A percentile compares a stretch with the other conserved stretches of the same genome.
phyloP scores from a whole-genome alignment of 2,329 filamentous ascomycete species.

The Penicillium sp. region DNA sequence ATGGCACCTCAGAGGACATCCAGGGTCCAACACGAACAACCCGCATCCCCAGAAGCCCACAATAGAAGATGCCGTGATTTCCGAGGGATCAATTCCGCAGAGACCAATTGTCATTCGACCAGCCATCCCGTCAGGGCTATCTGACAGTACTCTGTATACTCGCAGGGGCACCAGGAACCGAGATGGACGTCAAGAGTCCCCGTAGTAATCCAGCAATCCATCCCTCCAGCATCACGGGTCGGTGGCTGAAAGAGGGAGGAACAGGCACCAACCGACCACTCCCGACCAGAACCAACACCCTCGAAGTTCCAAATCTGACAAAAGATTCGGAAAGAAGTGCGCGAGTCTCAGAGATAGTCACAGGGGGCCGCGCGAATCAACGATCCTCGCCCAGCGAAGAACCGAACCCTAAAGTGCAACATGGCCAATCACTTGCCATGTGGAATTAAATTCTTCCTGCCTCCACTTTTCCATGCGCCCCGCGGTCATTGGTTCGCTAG shows the following conservation, averaged over 20 bases:
- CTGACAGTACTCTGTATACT: not conserved
- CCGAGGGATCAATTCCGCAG: constrained; percentile 1
- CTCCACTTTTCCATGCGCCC: not conserved
- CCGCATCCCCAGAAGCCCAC: not conserved
- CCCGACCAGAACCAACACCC: too few species aligned
- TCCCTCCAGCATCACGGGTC: constrained; percentile 4
- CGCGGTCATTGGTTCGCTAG: not conserved
- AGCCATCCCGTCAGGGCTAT: not conserved
- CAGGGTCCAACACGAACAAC: not conserved
- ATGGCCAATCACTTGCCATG: constrained; percentile 17
- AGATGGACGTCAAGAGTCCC: constrained; percentile 13
- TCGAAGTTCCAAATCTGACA: constrained; percentile 1
- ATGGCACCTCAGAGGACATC: not conserved
- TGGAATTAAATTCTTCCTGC: not conserved
- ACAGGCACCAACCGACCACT: constrained; percentile 21
- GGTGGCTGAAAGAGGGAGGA: constrained; percentile 26
- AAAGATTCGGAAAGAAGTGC: too few species aligned
- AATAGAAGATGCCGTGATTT: not conserved
- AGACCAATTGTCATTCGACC: not conserved
- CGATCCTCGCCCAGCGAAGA: not conserved
- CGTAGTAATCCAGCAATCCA: not conserved
- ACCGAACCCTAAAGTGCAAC: constrained; percentile 24
- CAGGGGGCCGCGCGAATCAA: constrained; percentile 9
- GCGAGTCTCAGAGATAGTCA: not conserved
- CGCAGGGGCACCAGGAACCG: not conserved